Conservation (phyloP, 2,329 filamentous ascomycete species). For the Paradendryphiella salina region DNA sequence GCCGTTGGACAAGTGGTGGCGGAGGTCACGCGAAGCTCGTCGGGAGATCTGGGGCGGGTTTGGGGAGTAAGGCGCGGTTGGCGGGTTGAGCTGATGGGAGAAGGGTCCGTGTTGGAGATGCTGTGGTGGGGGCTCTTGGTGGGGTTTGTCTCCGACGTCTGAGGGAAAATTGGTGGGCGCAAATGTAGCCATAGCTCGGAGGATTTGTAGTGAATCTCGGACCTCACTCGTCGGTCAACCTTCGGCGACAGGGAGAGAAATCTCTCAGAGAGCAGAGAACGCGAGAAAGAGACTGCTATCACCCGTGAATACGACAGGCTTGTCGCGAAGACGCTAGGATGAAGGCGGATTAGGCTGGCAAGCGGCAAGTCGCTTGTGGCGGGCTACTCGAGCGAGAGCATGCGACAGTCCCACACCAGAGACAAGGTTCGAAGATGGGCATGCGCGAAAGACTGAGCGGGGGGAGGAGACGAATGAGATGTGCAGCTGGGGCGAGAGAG, state of each 20-base stretch:
- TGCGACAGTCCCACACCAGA: too few relatives aligned
- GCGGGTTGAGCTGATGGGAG: conserved; percentile 33
- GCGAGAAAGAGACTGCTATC: conserved; percentile 25
- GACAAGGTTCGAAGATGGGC: neutral
- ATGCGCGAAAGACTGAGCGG: neutral
- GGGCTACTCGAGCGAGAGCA: conserved; percentile 8
- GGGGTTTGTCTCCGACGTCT: conserved; percentile 33
- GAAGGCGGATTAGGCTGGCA: conserved; percentile 19
- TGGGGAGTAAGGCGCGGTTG: conserved; percentile 21
- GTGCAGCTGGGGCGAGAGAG: conserved; percentile 3
- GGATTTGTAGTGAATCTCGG: conserved; percentile 9
- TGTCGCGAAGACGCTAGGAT: conserved; percentile 21
- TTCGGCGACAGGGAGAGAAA: conserved; percentile 8
- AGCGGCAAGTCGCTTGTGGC: conserved; percentile 24
- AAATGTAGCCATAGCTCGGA: conserved; percentile 36
- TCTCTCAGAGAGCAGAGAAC: conserved; percentile 8
- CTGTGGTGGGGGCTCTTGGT: conserved; percentile 38
- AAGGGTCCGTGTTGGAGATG: conserved; percentile 32
- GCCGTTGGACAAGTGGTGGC: conserved; percentile 34
- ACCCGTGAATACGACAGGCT: conserved; percentile 16
- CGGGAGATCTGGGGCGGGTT: conserved; percentile 31
- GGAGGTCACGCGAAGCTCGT: conserved; percentile 39
- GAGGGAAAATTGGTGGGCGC: conserved; percentile 25
- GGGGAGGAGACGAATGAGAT: conserved; percentile 9
- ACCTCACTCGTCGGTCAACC: conserved; percentile 7